phyloP scores from a whole-genome alignment of 129 eudicot species.

The Daucus carota region DNA sequence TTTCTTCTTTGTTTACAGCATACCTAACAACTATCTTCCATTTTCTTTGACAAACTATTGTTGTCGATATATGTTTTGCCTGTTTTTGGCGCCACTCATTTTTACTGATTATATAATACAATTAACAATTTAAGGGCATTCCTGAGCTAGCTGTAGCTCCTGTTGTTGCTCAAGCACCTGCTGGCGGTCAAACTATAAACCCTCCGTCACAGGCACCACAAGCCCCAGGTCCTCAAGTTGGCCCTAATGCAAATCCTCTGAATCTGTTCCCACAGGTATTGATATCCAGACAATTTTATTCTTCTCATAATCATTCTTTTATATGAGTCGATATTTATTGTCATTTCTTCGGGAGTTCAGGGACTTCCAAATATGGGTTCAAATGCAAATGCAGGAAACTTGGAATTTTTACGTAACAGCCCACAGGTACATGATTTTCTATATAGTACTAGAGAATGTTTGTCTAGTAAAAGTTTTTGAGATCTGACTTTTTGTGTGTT shows the following conservation, averaged over 20 bases:
- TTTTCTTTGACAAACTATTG: background rate
- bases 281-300: background rate
- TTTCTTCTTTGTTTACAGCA: background rate
- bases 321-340: background rate
- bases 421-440: slow-evolving; percentile 31
- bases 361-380: slow-evolving; percentile 54
- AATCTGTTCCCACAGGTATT: slow-evolving; percentile 69
- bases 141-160: slow-evolving; percentile 62
- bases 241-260: slow-evolving; percentile 68
- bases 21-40: background rate
- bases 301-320: background rate
- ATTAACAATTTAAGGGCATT: slow-evolving; percentile 36
- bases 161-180: slow-evolving; percentile 35
- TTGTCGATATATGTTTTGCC: no score
- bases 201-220: slow-evolving; percentile 30
- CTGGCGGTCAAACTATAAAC: slow-evolving; percentile 30
- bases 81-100: background rate
- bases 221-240: slow-evolving; percentile 38
- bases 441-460: background rate
- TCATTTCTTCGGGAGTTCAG: slow-evolving; percentile 19
- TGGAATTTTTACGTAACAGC: slow-evolving; percentile 61
- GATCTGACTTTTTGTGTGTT: slow-evolving; percentile 1
- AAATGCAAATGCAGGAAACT: slow-evolving; percentile 44
- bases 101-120: background rate
- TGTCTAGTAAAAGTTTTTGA: background rate